Conservation (phyloP, 2,329 filamentous ascomycete genomes). For the Orbilia javanica region DNA sequence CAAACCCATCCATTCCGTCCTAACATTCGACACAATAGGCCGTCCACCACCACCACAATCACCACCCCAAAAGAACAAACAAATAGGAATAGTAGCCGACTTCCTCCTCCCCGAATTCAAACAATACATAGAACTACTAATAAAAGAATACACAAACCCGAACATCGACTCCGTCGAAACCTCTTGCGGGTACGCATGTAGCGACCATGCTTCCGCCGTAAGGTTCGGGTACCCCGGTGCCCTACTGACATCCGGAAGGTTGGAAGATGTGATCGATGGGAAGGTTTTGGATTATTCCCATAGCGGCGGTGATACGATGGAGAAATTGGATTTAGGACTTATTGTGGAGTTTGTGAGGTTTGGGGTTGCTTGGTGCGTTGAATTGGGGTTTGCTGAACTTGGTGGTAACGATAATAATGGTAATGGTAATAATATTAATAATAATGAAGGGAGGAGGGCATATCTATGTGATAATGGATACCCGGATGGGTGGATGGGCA, state of each 20-base stretch:
- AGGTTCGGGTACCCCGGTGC: constrained; percentile 74
- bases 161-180: constrained; percentile 67
- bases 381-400: constrained; percentile 25
- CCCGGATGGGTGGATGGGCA: constrained; percentile 47
- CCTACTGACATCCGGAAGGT: constrained; percentile 18
- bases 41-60: neutral
- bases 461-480: constrained; percentile 45
- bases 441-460: constrained; percentile 4
- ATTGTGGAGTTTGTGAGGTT: constrained; percentile 23
- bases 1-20: constrained; percentile 66
- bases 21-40: constrained; percentile 68
- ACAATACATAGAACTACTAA: constrained; percentile 65
- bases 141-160: constrained; percentile 64
- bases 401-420: too few species aligned
- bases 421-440: too few species aligned
- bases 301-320: constrained; percentile 22
- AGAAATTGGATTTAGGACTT: constrained; percentile 17
- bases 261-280: neutral
- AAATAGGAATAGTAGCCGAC: constrained; percentile 66
- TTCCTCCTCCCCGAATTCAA: constrained; percentile 65
- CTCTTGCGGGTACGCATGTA: constrained; percentile 83
- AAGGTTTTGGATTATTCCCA: constrained; percentile 47
- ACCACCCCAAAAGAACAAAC: neutral
- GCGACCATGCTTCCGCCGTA: constrained; percentile 78
- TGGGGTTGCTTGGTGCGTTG: constrained; percentile 33